A percentile compares a stretch with the other conserved stretches of the same genome.
These are phyloP conservation scores for Trichophyton schoenleinii DNA, from an alignment of 2,329 filamentous ascomycete genomes.

Conservation along the genomic window DNA sequence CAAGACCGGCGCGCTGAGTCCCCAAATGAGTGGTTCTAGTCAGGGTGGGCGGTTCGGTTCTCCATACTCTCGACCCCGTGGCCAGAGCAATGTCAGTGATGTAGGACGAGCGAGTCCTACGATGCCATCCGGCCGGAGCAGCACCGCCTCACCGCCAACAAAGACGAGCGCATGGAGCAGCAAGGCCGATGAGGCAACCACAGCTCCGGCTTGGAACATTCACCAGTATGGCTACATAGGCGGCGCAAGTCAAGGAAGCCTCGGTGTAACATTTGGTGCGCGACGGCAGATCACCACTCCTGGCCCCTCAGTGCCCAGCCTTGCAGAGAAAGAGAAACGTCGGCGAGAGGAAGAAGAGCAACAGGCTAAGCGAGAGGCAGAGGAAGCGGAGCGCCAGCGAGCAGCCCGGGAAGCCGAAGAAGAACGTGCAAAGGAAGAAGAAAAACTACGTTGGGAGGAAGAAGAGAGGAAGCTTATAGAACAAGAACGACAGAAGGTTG, in stretches of 20 bases:
- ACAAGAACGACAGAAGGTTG: conserved; percentile 34
- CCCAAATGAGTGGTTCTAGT: conserved; percentile 53
- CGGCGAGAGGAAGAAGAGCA: conserved; percentile 47
- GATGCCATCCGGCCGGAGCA: conserved; percentile 41
- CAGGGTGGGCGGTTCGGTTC: conserved; percentile 33
- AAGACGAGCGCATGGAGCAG: conserved; percentile 74
- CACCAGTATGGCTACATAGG: conserved; percentile 98
- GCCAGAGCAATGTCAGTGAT: conserved; percentile 45
- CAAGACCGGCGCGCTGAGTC: conserved; percentile 48
- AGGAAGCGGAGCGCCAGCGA: conserved; percentile 41
- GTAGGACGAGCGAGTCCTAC: conserved; percentile 49
- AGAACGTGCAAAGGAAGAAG: conserved; percentile 31
- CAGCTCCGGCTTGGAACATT: conserved; percentile 92
- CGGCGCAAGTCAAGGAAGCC: conserved; percentile 87
- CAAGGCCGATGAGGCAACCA: conserved; percentile 64
- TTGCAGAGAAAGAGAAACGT: conserved; percentile 71
- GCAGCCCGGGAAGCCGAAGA: conserved; percentile 41
- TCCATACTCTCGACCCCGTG: conserved; percentile 28
- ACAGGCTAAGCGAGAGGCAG: conserved; percentile 35
- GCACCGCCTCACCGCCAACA: conserved; percentile 33
- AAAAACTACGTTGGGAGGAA: conserved; percentile 37
- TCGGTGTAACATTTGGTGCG: conserved; percentile 84
- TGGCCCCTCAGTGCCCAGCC: conserved; percentile 62
- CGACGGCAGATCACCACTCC: conserved; percentile 84
- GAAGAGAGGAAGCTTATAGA: conserved; percentile 39